A percentile compares a stretch with the other conserved stretches of the same genome.
Conservation (phyloP, 176 grass and related monocot species). For the Dactylis glomerata region DNA sequence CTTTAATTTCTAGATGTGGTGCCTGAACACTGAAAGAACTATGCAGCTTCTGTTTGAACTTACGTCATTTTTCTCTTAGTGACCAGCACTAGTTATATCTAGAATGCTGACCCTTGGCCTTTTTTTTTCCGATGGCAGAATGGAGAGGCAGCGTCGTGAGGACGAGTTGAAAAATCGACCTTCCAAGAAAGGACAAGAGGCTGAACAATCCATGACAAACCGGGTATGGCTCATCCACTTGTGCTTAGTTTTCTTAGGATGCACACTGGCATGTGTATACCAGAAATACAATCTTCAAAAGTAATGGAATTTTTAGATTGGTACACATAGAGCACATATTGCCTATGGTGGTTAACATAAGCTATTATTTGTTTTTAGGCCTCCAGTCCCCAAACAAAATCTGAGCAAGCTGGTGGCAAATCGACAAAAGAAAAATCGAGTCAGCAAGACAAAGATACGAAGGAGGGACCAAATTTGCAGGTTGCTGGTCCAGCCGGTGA, state of each 20-base stretch:
- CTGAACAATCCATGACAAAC: conserved; percentile 66
- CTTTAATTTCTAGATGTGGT: neutral
- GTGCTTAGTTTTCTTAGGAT: neutral
- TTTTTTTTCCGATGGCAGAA: conserved; percentile 51
- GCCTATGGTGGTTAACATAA: conserved; percentile 25
- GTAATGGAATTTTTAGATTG: neutral
- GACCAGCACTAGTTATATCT: neutral
- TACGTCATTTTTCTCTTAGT: neutral
- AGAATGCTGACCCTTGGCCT: conserved; percentile 7
- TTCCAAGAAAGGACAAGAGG: conserved; percentile 81
- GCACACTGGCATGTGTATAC: neutral
- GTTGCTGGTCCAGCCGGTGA: conserved; percentile 79
- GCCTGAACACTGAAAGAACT: neutral
- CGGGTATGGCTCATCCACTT: conserved; percentile 34
- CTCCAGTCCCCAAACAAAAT: conserved; percentile 62
- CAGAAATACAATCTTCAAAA: neutral
- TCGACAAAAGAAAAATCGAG: conserved; percentile 75
- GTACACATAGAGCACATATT: conserved; percentile 1
- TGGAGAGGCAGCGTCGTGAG: conserved; percentile 86
- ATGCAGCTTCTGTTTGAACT: neutral
- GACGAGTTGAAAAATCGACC: conserved; percentile 74
- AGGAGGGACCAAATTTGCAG: conserved; percentile 76
- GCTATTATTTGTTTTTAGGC: conserved; percentile 48
- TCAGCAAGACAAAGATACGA: conserved; percentile 73
- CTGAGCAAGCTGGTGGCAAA: conserved; percentile 62